These are phyloP conservation scores for Condylostoma magnum DNA, from an alignment of 169 alveolate species.

Conservation along the genomic window DNA sequence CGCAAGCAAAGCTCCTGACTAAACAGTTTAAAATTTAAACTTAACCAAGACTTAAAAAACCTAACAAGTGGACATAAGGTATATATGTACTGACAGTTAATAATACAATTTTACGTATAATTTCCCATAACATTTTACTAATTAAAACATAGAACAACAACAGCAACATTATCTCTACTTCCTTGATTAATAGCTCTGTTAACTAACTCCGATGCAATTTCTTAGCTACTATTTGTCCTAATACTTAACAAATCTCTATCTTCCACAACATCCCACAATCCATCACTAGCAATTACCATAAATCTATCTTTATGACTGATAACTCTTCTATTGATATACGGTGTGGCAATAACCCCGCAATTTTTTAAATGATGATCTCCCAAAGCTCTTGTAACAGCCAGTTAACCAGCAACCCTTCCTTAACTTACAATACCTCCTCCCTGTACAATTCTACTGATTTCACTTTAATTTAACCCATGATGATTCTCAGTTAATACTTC, in stretches of 20 bases:
- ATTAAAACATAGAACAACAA: conserved; percentile 48
- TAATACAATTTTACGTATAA: no score
- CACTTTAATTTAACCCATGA: conserved; percentile 53
- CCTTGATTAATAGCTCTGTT: conserved; percentile 56
- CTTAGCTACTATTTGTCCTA: conserved; percentile 39
- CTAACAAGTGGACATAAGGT: no score
- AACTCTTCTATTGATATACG: conserved; percentile 49
- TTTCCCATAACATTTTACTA: no score
- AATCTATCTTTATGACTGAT: conserved; percentile 61
- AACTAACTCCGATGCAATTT: conserved; percentile 55
- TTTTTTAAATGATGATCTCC: conserved; percentile 72
- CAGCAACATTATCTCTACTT: conserved; percentile 62
- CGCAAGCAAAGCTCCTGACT: no score
- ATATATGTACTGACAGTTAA: no score
- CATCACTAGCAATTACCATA: conserved; percentile 75
- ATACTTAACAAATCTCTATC: conserved; percentile 51
- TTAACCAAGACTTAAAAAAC: no score
- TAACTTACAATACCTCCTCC: conserved; percentile 66
- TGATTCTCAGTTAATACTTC: conserved; percentile 61
- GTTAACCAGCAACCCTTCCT: conserved; percentile 71
- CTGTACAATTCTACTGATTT: conserved; percentile 41
- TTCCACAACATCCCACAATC: conserved; percentile 70
- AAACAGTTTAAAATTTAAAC: no score
- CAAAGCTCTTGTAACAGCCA: conserved; percentile 71
- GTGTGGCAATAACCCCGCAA: conserved; percentile 65